Evolutionary conservation across 257 asterid genomes (phyloP).

Genomic region (Lantana camara): DNA sequence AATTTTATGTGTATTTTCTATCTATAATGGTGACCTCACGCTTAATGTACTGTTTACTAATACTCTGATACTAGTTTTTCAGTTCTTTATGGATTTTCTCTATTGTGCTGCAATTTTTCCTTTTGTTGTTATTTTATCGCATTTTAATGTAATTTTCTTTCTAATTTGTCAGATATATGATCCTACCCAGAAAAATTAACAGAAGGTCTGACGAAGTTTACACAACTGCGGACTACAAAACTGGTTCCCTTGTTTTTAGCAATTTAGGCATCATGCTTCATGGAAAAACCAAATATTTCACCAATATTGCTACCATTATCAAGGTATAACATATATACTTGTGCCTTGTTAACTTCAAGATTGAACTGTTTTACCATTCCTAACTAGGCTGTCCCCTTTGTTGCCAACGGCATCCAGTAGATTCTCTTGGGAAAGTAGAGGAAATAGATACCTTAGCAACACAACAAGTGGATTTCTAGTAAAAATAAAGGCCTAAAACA

Average conservation of each 20-base stretch:
- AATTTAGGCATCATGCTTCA: slow-evolving; percentile 70
- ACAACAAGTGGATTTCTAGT: not conserved
- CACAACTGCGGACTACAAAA: slow-evolving; percentile 36
- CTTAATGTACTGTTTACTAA: slow-evolving; percentile 5
- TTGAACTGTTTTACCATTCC: not conserved
- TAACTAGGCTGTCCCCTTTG: not conserved
- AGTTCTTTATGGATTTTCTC: slow-evolving; percentile 10
- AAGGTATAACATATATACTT: slow-evolving; percentile 49
- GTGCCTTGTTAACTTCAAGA: slow-evolving; percentile 16
- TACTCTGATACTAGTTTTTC: slow-evolving; percentile 14
- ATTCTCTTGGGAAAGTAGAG: slow-evolving; percentile 4
- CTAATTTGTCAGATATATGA: slow-evolving; percentile 54
- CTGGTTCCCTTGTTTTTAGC: slow-evolving; percentile 50
- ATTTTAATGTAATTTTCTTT: slow-evolving; percentile 19
- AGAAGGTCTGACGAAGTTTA: slow-evolving; percentile 37
- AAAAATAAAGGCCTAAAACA: not conserved
- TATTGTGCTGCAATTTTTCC: slow-evolving; percentile 18
- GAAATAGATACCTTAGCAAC: not conserved
- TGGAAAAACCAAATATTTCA: slow-evolving; percentile 60
- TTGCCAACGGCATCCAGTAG: slow-evolving; percentile 6
- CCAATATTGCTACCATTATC: slow-evolving; percentile 55
- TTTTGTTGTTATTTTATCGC: slow-evolving; percentile 4
- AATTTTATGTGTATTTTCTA: not conserved
- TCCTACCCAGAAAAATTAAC: slow-evolving; percentile 48
- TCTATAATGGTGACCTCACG: slow-evolving; percentile 9